Percentiles rank a stretch among this genome's conserved stretches.
Conservation (phyloP, 441 rosid species). For the Gossypium gossypioides region DNA sequence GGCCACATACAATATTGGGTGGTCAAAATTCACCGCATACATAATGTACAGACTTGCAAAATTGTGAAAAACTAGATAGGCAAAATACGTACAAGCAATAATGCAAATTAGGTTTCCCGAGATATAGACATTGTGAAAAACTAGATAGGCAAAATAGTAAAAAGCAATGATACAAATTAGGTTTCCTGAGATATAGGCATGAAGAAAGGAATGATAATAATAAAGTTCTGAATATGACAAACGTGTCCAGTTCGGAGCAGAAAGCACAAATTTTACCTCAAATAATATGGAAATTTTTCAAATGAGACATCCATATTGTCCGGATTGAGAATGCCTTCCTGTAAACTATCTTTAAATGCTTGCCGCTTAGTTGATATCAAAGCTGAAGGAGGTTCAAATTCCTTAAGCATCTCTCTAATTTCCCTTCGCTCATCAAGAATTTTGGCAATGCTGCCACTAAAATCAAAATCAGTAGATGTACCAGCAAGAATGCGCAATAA, state of each 20-base stretch:
- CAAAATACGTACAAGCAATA: background rate
- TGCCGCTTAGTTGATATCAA: slow-evolving; percentile 57
- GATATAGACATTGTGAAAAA: background rate
- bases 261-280: slow-evolving; percentile 46
- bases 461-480: slow-evolving; percentile 42
- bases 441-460: slow-evolving; percentile 48
- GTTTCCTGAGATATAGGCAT: background rate
- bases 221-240: background rate
- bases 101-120: background rate
- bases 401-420: slow-evolving; percentile 44
- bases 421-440: slow-evolving; percentile 53
- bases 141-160: background rate
- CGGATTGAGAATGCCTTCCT: slow-evolving; percentile 55
- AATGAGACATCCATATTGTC: slow-evolving; percentile 66
- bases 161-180: background rate
- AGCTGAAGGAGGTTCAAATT: slow-evolving; percentile 37
- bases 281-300: slow-evolving; percentile 74
- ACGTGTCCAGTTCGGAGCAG: background rate
- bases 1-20: background rate
- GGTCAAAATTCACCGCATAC: background rate
- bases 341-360: slow-evolving; percentile 59
- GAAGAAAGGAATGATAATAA: background rate
- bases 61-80: background rate
- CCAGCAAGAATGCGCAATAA: slow-evolving; percentile 53
- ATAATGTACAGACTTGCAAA: background rate